Evolutionary conservation across 108 stramenopile species (phyloP), one percentile per base, ranked within the genome.

Genomic region (Epithemia pelagica): DNA sequence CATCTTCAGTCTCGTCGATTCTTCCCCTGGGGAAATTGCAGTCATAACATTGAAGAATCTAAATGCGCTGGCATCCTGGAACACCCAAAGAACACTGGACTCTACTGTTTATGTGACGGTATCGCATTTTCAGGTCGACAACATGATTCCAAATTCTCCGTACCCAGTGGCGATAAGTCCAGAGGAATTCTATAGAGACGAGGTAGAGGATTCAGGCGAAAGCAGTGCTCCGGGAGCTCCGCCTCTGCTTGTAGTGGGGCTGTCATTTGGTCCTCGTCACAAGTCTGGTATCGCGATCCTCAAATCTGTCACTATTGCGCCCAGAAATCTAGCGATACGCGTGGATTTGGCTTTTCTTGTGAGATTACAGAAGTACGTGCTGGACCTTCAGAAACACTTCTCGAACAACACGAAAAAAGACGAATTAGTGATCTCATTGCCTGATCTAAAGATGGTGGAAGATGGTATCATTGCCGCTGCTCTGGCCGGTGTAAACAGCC

Each of bases 111-210:
- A 73, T 18, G 23, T 86, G 0, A 75, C 80, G 10, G 71, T 92
- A 54, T 82, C 78, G 18, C 83, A 80, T 81, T 54, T 89, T 28
- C 91, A 92, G 72, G 52, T 92, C 10, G 91, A 92, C 64, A 92
- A 92, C 65, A 84, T 87, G 57, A 61, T 83, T 15, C 86, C 91
- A 0, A 85, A 76, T 66, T 74, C 87, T 32, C 77, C 86, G 23
- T 92, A 77, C 63, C 86, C 86, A 57, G 88, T 92, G 2, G 90
- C 90, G 2, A 33, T 91, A 1, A 57, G 72, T 37, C 84, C 86
- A 24, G 32, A 52, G 21, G 62, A 61, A 30, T 8, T 10, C 27
- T 10, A 28, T 21, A 21, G 51, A 22, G 28, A 52, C 2, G 64
- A 24, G 56, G 7, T 7, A 27, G 26, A 58, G 21, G 25, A 58